Percentiles rank a stretch among this genome's conserved stretches.
Conservation (phyloP, 306 rosid species). For the Argentina anserina region DNA sequence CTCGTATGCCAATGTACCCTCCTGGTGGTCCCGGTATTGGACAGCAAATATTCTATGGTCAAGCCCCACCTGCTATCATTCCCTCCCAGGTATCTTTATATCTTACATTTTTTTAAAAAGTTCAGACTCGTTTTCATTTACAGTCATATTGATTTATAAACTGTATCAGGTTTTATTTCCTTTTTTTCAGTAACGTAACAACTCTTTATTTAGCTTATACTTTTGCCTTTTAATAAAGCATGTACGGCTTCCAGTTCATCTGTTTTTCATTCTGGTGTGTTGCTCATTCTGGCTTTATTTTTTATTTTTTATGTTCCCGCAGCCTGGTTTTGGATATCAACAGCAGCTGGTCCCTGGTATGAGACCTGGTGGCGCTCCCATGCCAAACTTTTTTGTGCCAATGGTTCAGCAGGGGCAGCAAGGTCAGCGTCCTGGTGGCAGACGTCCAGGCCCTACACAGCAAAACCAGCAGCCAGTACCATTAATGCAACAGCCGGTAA, state of each 20-base stretch:
- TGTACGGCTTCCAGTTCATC: neutral
- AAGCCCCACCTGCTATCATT: constrained; percentile 94
- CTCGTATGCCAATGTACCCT: constrained; percentile 96
- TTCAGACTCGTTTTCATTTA: neutral
- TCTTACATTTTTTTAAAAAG: neutral
- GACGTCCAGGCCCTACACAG: constrained; percentile 78
- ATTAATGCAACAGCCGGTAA: constrained; percentile 88
- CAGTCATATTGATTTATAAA: neutral
- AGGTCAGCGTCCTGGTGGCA: constrained; percentile 94
- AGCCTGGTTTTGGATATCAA: constrained; percentile 98
- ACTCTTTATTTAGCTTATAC: neutral
- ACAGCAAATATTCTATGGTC: constrained; percentile 94
- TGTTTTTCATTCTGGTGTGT: neutral
- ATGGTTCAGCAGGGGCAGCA: constrained; percentile 99
- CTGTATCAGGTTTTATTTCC: neutral
- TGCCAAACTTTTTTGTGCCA: constrained; percentile 91
- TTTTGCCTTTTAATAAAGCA: neutral
- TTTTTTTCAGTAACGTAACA: neutral
- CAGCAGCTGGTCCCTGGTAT: constrained; percentile 98
- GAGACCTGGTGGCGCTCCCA: constrained; percentile 97
- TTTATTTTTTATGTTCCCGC: constrained; percentile 21
- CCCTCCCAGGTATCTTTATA: constrained; percentile 76
- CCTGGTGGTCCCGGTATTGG: constrained; percentile 97
- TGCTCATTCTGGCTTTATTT: neutral
- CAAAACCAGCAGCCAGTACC: constrained; percentile 90